phyloP scores from a whole-genome alignment of 163 green algal species.

The Picocystis sp. region DNA sequence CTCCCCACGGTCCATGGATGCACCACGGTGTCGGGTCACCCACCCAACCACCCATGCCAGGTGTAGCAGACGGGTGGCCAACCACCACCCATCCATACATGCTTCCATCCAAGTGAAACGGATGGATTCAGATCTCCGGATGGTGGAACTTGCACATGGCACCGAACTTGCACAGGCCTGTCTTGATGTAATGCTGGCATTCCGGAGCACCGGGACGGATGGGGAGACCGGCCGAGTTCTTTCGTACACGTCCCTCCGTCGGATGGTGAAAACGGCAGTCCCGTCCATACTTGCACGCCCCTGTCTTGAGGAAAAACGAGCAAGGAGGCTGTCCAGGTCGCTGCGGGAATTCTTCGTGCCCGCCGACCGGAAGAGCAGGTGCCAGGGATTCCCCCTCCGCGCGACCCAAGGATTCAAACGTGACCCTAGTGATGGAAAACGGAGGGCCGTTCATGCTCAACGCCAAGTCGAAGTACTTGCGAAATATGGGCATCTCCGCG shows the following conservation, averaged over 20 bases:
- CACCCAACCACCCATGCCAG: too few relatives aligned
- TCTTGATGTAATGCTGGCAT: slow-evolving; percentile 56
- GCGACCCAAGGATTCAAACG: too few relatives aligned
- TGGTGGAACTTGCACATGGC: slow-evolving; percentile 75
- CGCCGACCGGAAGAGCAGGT: slow-evolving; percentile 7
- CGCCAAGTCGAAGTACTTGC: slow-evolving; percentile 36
- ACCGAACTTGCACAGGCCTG: slow-evolving; percentile 62
- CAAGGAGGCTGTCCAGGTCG: slow-evolving; percentile 36
- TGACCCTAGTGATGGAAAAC: too few relatives aligned
- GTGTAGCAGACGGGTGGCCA: too few relatives aligned
- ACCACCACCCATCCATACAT: too few relatives aligned
- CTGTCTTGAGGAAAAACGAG: slow-evolving; percentile 72
- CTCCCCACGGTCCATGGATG: too few relatives aligned
- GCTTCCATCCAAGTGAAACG: too few relatives aligned
- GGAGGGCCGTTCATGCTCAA: too few relatives aligned
- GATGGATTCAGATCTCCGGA: slow-evolving; percentile 20
- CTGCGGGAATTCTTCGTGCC: slow-evolving; percentile 30
- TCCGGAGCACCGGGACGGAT: slow-evolving; percentile 35
- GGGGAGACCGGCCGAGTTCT: slow-evolving; percentile 47
- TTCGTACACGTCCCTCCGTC: slow-evolving; percentile 28
- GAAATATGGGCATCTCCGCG: slow-evolving; percentile 37
- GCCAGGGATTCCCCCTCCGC: neutral
- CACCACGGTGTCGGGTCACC: too few relatives aligned
- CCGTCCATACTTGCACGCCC: slow-evolving; percentile 60
- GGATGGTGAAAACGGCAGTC: slow-evolving; percentile 75